These are phyloP conservation scores for Leccinum brunneo-olivaceum DNA, from an alignment of 1,284 basidiomycete genomes.

Conservation along the genomic window DNA sequence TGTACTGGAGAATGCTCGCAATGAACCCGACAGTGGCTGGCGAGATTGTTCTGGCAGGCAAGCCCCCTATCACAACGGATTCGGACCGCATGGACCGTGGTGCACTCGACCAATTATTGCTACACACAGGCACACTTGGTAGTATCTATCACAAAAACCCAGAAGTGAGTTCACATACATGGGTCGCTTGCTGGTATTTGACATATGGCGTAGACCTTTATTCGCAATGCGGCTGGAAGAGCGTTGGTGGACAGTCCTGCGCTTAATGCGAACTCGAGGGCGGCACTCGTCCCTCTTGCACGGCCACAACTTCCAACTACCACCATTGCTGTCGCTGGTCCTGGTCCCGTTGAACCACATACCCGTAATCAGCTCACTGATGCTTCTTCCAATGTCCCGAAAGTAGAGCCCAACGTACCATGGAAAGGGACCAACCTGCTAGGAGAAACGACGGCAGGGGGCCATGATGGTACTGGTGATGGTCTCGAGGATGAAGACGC, in stretches of 20 bases:
- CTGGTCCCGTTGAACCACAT: conserved; percentile 57
- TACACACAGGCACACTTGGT: conserved; percentile 78
- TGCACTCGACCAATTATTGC: conserved; percentile 81
- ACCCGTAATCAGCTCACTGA: conserved; percentile 19
- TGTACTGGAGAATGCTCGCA: conserved; percentile 98
- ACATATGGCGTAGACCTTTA: conserved; percentile 61
- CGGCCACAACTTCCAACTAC: conserved; percentile 45
- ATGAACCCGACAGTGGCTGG: conserved; percentile 87
- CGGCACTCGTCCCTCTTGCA: conserved; percentile 58
- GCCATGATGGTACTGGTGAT: background rate
- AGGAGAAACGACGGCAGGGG: conserved; percentile 1
- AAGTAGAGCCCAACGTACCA: conserved; percentile 8
- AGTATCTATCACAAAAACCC: conserved; percentile 88
- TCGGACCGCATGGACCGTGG: conserved; percentile 96
- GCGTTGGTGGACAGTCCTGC: conserved; percentile 73
- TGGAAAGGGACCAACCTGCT: conserved; percentile 11
- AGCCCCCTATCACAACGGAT: conserved; percentile 96
- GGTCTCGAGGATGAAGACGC: conserved; percentile 10
- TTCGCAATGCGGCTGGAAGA: conserved; percentile 70
- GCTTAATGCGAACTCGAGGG: conserved; percentile 65
- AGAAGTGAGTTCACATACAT: conserved; percentile 46
- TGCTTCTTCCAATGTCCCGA: conserved; percentile 17
- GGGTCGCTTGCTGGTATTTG: conserved; percentile 5
- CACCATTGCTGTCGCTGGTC: conserved; percentile 50
- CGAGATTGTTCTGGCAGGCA: conserved; percentile 89